Evolutionary conservation across 2,329 filamentous ascomycete species (phyloP), one percentile per base, ranked within the genome.

Genomic region (Penicillium griseofulvum): DNA sequence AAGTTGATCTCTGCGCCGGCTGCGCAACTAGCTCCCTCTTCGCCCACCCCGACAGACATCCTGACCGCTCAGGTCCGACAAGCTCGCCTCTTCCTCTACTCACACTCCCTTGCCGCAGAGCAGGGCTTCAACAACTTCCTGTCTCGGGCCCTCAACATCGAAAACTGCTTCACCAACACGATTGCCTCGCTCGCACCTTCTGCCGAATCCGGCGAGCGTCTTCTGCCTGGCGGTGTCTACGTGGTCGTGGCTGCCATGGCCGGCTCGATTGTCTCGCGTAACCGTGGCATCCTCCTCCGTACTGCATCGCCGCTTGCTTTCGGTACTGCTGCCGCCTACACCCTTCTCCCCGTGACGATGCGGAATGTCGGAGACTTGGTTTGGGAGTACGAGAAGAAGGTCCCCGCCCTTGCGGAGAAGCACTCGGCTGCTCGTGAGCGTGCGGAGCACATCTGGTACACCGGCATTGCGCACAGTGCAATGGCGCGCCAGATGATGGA

Each of bases 241-340:
- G 91, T 97, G 44, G 83, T 97, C 29, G 92, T 99, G 45, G 88
- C 92, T 39, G 87, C 90, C 67, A 97, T 99, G 92, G 90, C 94
- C 34, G 94, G 93, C 65, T 91, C 86, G 74, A 97, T 99, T 72
- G 80, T 97, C 52, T 86, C 90, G 52, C 86, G 93, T 60, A 95
- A 96, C 80, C 87, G 93, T 66, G 92, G 89, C 74, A 82, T 97
- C 60, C 73, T 96, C 59, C 79, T 99, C 51, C 87, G 94, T 64
- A 86, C 87, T 51, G 80, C 87, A 2, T 82, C 89, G 2, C 94
- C 94, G 11, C 75, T 93, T 47, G 86, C 87, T 19, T 85, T 97
- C 41, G 94, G 92, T 63, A 78, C 96, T 60, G 86, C 86, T 53
- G 89, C 91, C 54, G 91, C 90, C 56, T 94, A 91, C 85, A 81